phyloP scores from a whole-genome alignment of 2,329 filamentous ascomycete species.

The Verticillium nubilum region DNA sequence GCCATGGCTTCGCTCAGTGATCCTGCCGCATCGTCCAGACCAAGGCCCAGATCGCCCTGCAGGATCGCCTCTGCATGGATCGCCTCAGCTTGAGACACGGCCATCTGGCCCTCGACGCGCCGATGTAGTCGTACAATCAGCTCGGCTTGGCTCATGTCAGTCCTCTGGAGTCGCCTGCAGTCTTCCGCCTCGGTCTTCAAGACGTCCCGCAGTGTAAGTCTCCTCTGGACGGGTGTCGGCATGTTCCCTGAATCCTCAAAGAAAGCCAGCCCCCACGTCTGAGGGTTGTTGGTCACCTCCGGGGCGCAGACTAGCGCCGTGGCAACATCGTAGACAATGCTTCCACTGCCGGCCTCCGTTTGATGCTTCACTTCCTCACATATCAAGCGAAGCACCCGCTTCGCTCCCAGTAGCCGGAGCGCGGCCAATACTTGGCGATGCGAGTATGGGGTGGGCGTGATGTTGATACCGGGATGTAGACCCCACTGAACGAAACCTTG shows the following conservation, averaged over 20 bases:
- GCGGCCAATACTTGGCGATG: slow-evolving; percentile 64
- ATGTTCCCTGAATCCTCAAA: slow-evolving; percentile 30
- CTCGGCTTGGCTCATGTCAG: slow-evolving; percentile 54
- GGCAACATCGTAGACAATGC: slow-evolving; percentile 63
- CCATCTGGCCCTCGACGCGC: slow-evolving; percentile 61
- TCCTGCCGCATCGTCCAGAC: slow-evolving; percentile 24
- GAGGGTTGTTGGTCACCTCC: slow-evolving; percentile 41
- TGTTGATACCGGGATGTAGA: slow-evolving; percentile 46
- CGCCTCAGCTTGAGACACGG: slow-evolving; percentile 24
- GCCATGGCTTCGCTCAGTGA: slow-evolving; percentile 35
- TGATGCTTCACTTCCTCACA: slow-evolving; percentile 63
- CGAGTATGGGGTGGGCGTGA: slow-evolving; percentile 61
- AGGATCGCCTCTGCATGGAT: slow-evolving; percentile 35
- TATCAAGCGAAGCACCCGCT: slow-evolving; percentile 53
- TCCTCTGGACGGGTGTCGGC: slow-evolving; percentile 33
- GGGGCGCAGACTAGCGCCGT: slow-evolving; percentile 66
- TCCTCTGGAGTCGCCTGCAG: slow-evolving; percentile 49
- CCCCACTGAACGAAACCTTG: slow-evolving; percentile 64
- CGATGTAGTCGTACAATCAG: slow-evolving; percentile 57
- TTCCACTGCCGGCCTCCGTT: slow-evolving; percentile 52
- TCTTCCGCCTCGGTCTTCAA: slow-evolving; percentile 54
- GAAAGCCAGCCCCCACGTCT: slow-evolving; percentile 21
- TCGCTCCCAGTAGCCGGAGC: slow-evolving; percentile 56
- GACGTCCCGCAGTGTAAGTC: slow-evolving; percentile 53
- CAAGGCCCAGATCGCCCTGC: slow-evolving; percentile 34